A percentile compares a stretch with the other conserved stretches of the same genome.
phyloP scores from a whole-genome alignment of 2,329 filamentous ascomycete genomes.

The Calonectria fujianensis region DNA sequence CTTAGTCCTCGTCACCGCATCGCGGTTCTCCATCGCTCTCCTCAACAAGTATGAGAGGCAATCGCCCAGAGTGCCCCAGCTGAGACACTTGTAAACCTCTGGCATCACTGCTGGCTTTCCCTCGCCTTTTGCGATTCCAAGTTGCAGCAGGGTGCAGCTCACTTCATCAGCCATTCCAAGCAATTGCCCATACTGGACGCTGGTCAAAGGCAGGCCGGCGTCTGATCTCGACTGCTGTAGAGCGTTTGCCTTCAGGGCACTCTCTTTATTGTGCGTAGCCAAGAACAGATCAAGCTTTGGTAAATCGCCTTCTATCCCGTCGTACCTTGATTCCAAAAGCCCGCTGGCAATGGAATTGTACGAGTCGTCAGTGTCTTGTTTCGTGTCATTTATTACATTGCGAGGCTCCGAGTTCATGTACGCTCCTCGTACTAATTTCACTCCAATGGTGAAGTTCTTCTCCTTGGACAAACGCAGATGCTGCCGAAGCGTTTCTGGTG shows the following conservation, averaged over 20 bases:
- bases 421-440: slow-evolving; percentile 75
- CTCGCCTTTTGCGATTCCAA: neutral
- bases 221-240: slow-evolving; percentile 14
- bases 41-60: slow-evolving; percentile 26
- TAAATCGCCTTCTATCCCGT: slow-evolving; percentile 57
- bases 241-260: slow-evolving; percentile 41
- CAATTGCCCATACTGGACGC: slow-evolving; percentile 24
- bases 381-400: slow-evolving; percentile 70
- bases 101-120: neutral
- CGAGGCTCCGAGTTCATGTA: slow-evolving; percentile 71
- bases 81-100: slow-evolving; percentile 30
- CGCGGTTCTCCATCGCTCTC: slow-evolving; percentile 23
- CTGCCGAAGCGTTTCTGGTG: slow-evolving; percentile 62
- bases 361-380: slow-evolving; percentile 69
- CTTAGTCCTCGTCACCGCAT: slow-evolving; percentile 29
- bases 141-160: slow-evolving; percentile 25
- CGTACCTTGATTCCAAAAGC: slow-evolving; percentile 60
- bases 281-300: slow-evolving; percentile 69
- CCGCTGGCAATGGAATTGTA: slow-evolving; percentile 71
- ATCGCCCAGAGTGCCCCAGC: slow-evolving; percentile 24
- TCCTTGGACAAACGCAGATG: slow-evolving; percentile 67
- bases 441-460: slow-evolving; percentile 70
- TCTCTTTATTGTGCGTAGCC: slow-evolving; percentile 71
- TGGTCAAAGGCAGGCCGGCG: neutral
- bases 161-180: slow-evolving; percentile 36